Base-by-base conservation (phyloP, 2,329 filamentous ascomycete genomes). In the Pseudonectria buxi region DNA sequence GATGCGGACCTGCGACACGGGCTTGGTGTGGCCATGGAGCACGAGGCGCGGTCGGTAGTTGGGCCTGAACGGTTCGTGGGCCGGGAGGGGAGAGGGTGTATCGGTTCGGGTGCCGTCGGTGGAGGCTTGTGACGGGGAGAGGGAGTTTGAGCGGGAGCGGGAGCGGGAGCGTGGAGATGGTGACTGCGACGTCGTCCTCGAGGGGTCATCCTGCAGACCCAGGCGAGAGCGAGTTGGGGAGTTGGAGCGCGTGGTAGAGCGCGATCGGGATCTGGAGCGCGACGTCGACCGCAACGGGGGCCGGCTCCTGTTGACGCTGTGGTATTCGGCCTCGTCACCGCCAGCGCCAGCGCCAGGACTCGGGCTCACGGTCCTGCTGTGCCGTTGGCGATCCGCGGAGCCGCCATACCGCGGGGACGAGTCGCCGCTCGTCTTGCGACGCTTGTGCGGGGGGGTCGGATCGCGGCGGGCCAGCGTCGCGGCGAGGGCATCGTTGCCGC, bases 1-100 rank as follows among this genome's bases (percentile, higher is more conserved):
- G 62, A 95, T 94, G 50, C 85, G 84, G 32, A 94, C 86, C 35
- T 86, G 81, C 3, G 89, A 84, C 2, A 96, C 78, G 14, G 86
- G 81, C 41, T 81, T 79, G 32, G 76, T 72, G 64, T 96, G 90
- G 3, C 88, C 89, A 41, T 72, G 75, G 14, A 95, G 72, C 14
- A 83, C 73, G 45, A 89, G 74, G 35, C 78, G 76, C 24, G 79
- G 74, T 28, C 67, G 73, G 64, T 88, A 94, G 55, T 82, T 71
- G 12, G 88, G 72, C 15, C 62, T 63, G 14, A 69, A 67, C 4
- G 77, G 74, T 41, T 78, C 71, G 15, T 57, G 60, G 10, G 63
- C 65, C 36, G 59, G 62, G 6, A 63, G 55, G 10, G 51, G 50
- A 2, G 50, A 51, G 37, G 47, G 40, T n/a, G 53, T 55, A 18